A percentile compares a stretch with the other conserved stretches of the same genome.
Conservation (phyloP, 1,139 yeast genomes). For the Lodderomyces theae region DNA sequence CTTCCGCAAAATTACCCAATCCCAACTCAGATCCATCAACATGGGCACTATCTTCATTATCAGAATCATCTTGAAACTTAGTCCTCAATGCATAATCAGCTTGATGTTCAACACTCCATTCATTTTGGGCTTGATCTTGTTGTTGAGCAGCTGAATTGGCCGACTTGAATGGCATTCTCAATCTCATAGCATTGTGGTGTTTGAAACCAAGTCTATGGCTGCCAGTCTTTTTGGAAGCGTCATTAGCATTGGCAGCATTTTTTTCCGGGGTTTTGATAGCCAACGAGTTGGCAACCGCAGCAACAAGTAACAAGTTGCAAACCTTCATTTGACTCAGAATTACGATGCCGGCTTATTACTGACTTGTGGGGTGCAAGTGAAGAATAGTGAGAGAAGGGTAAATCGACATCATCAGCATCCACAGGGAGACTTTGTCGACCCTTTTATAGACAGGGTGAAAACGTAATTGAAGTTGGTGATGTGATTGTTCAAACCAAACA, state of each 20-base stretch:
- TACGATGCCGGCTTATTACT: no score
- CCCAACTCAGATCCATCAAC: constrained; percentile 3
- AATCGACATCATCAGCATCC: background rate
- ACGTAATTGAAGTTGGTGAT: no score
- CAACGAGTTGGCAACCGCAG: constrained; percentile 6
- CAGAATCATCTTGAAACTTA: background rate
- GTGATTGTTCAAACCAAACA: no score
- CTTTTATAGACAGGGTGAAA: constrained; percentile 1
- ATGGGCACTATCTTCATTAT: constrained; percentile 2
- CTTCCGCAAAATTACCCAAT: background rate
- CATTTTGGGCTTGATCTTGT: background rate
- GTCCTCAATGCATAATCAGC: constrained; percentile 1
- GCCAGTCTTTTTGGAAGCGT: background rate
- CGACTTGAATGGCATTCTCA: constrained; percentile 1
- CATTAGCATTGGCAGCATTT: background rate
- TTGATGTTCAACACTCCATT: constrained; percentile 1
- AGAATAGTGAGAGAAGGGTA: no score
- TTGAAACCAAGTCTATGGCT: constrained; percentile 1
- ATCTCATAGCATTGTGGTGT: constrained; percentile 3
- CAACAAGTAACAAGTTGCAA: constrained; percentile 3
- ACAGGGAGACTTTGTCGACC: background rate
- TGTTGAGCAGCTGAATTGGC: background rate
- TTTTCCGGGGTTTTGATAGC: constrained; percentile 2
- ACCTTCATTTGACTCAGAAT: constrained; percentile 2
- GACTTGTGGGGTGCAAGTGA: background rate